A percentile compares a stretch with the other conserved stretches of the same genome.
These are phyloP conservation scores for Sechiopsis laciniata DNA, from an alignment of 306 rosid genomes.

Conservation along the genomic window DNA sequence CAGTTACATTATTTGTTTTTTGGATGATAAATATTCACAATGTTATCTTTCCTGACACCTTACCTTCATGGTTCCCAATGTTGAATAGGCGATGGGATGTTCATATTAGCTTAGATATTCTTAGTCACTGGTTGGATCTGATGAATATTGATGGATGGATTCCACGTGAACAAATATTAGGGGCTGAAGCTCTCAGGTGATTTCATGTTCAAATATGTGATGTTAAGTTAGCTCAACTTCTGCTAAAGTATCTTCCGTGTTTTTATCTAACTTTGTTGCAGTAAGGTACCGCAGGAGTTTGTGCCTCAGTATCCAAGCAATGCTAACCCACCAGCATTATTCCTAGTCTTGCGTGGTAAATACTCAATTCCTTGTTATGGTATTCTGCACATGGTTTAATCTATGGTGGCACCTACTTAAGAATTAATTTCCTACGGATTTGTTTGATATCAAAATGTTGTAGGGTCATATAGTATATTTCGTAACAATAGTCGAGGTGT, in stretches of 20 bases:
- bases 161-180: slow-evolving; percentile 97
- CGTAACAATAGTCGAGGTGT: no score
- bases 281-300: slow-evolving; percentile 82
- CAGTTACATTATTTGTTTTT: background rate
- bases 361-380: slow-evolving; percentile 17
- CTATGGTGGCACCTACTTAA: no score
- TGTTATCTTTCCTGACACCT: background rate
- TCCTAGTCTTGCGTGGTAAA: slow-evolving; percentile 70
- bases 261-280: slow-evolving; percentile 38
- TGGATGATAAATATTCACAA: background rate
- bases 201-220: slow-evolving; percentile 26
- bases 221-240: slow-evolving; percentile 14
- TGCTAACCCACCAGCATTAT: slow-evolving; percentile 92
- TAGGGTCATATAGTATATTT: no score
- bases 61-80: slow-evolving; percentile 18
- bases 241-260: slow-evolving; percentile 17
- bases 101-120: slow-evolving; percentile 67
- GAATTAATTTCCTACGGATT: no score
- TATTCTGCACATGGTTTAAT: background rate
- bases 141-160: slow-evolving; percentile 98
- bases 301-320: slow-evolving; percentile 83
- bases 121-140: slow-evolving; percentile 95
- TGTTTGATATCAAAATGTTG: no score
- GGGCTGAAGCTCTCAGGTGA: slow-evolving; percentile 88
- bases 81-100: slow-evolving; percentile 91